phyloP scores from a whole-genome alignment of 768 basidiomycete genomes.

The Leccinum incarnatum region DNA sequence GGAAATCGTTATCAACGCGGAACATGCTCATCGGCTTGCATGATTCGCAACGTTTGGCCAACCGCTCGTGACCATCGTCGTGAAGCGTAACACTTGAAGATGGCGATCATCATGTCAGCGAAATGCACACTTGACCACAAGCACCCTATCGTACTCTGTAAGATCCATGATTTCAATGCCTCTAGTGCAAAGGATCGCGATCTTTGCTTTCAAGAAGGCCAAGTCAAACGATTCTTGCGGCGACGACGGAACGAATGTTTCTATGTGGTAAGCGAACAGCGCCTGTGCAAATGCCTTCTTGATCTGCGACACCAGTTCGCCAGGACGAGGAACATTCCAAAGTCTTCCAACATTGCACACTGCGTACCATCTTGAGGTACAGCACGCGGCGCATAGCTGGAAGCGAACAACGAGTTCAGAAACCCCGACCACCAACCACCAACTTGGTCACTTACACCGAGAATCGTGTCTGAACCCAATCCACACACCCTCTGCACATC shows the following conservation, averaged over 20 bases:
- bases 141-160: constrained; percentile 60
- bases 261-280: constrained; percentile 92
- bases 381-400: constrained; percentile 89
- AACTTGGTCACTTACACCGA: constrained; percentile 47
- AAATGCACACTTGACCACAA: not conserved
- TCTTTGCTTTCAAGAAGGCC: constrained; percentile 89
- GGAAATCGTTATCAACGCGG: constrained; percentile 83
- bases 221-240: constrained; percentile 83
- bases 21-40: constrained; percentile 88
- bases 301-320: constrained; percentile 49
- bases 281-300: constrained; percentile 42
- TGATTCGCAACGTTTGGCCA: constrained; percentile 79
- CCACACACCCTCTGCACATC: constrained; percentile 95
- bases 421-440: not conserved
- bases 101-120: constrained; percentile 26
- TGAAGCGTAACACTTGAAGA: constrained; percentile 83
- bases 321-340: constrained; percentile 93
- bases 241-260: constrained; percentile 90
- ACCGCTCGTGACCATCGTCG: constrained; percentile 64
- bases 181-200: constrained; percentile 89
- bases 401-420: constrained; percentile 10
- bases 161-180: constrained; percentile 99
- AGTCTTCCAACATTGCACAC: constrained; percentile 94
- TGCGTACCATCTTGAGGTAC: constrained; percentile 94
- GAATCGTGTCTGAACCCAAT: constrained; percentile 91